A percentile compares a stretch with the other conserved stretches of the same genome.
These are phyloP conservation scores for Calonectria henricotiae DNA, from an alignment of 2,329 filamentous ascomycete species.

Conservation along the genomic window DNA sequence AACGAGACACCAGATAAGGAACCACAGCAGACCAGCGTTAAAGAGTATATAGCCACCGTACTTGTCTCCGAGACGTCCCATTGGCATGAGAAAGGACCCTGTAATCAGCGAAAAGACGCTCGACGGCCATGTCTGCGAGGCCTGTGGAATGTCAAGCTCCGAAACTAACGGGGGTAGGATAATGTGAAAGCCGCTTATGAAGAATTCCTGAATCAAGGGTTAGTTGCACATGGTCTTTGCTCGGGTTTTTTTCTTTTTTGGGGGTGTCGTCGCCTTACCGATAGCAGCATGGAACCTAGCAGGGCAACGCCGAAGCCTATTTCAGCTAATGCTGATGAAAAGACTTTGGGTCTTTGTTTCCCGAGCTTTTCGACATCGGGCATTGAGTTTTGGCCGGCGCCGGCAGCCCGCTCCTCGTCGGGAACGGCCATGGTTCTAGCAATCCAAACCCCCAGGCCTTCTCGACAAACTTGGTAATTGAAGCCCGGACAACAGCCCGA, in stretches of 20 bases:
- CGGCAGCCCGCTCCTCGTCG: conserved; percentile 42
- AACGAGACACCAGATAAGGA: conserved; percentile 78
- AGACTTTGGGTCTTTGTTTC: conserved; percentile 49
- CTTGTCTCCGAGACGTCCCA: conserved; percentile 75
- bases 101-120: conserved; percentile 74
- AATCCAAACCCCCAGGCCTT: neutral
- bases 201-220: conserved; percentile 47
- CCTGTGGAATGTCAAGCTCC: conserved; percentile 76
- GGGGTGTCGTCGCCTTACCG: conserved; percentile 39
- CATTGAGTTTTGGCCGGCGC: conserved; percentile 31
- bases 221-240: conserved; percentile 25
- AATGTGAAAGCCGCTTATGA: conserved; percentile 52
- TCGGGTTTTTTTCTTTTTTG: neutral
- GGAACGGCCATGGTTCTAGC: conserved; percentile 33
- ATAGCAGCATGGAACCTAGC: conserved; percentile 50
- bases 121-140: conserved; percentile 76
- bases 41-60: conserved; percentile 76
- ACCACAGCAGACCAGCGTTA: conserved; percentile 74
- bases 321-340: conserved; percentile 49
- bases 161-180: conserved; percentile 77
- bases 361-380: conserved; percentile 50
- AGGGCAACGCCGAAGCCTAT: conserved; percentile 48
- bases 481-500: neutral
- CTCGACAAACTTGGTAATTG: neutral
- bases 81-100: conserved; percentile 74